Base-by-base conservation (phyloP, 345 rosid genomes). In the Gynandropsis gynandra region DNA sequence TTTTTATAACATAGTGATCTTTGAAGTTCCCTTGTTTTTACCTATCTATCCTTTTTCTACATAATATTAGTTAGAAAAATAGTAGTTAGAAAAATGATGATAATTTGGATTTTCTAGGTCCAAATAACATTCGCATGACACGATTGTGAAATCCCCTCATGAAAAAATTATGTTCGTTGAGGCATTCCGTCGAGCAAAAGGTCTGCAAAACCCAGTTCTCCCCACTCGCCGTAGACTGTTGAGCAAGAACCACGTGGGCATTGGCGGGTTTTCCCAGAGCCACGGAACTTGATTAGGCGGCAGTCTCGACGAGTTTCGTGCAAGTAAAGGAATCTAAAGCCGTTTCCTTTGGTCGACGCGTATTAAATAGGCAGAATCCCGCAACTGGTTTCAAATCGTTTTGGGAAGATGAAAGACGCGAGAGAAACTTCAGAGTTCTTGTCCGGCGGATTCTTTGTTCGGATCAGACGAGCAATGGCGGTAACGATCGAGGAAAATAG, bases 151-250 rank as follows among this genome's bases (percentile, higher is more conserved):
- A 57, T 0, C 78, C 78, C 65, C 67, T 47, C 52, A 70, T 59
- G 14, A 78, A 16, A 80, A 53, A n/a, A 70, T 51, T 10, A 75
- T 64, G 64, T 66, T 78, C 48, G 61, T 50, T 70, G 63, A 54
- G 70, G 68, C 76, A 78, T 70, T 70, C 7, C 50, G 55, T 69
- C 78, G 50, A 78, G 74, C 74, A 78, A 9, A 19, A 68, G 46
- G 43, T 51, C 75, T 42, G 78, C 83, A 1, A 58, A 48, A 19
- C 31, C 44, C 42, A 70, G 31, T 4, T 74, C 63, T 0, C 71
- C 64, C 21, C 66, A 66, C 16, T 72, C 67, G 7, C 62, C 55
- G 14, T 75, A 72, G 76, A 63, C 64, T 78, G 52, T 78, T 78
- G 4, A 67, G 49, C 51, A 78, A 16, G 24, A 56, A 72, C 1